These are phyloP conservation scores for Xylariaceae sp. DNA, from an alignment of 2,329 filamentous ascomycete species.

Conservation along the genomic window DNA sequence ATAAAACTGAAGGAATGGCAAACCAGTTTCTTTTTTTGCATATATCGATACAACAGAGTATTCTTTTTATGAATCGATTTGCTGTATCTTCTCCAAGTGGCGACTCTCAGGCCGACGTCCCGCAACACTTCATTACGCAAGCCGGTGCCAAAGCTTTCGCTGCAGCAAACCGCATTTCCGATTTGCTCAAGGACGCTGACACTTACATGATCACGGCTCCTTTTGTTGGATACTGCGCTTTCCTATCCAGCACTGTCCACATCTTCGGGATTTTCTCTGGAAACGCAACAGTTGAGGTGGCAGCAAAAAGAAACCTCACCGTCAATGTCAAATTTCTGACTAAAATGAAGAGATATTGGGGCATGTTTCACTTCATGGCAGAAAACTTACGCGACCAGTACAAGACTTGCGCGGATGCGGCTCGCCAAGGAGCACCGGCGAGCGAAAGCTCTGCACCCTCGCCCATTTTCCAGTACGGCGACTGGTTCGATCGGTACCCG, in stretches of 20 bases:
- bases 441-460: constrained; percentile 46
- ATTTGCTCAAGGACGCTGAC: constrained; percentile 75
- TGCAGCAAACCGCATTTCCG: constrained; percentile 82
- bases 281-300: constrained; percentile 68
- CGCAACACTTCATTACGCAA: constrained; percentile 72
- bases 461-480: constrained; percentile 87
- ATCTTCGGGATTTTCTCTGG: constrained; percentile 88
- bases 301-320: constrained; percentile 78
- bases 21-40: constrained; percentile 94
- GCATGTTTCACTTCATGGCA: constrained; percentile 96
- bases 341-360: constrained; percentile 97
- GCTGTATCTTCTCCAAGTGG: constrained; percentile 68
- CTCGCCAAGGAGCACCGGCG: constrained; percentile 58
- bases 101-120: constrained; percentile 64
- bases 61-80: constrained; percentile 85
- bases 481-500: constrained; percentile 95
- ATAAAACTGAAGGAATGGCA: constrained; percentile 78
- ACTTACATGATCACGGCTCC: constrained; percentile 80
- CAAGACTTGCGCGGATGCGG: constrained; percentile 77
- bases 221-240: constrained; percentile 92
- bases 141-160: constrained; percentile 73
- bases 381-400: constrained; percentile 91
- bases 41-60: constrained; percentile 82
- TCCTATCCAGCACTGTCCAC: constrained; percentile 90
- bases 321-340: constrained; percentile 87